These are phyloP conservation scores for Stereocaulon alpinum DNA, from an alignment of 495 filamentous ascomycete genomes.

Conservation along the genomic window DNA sequence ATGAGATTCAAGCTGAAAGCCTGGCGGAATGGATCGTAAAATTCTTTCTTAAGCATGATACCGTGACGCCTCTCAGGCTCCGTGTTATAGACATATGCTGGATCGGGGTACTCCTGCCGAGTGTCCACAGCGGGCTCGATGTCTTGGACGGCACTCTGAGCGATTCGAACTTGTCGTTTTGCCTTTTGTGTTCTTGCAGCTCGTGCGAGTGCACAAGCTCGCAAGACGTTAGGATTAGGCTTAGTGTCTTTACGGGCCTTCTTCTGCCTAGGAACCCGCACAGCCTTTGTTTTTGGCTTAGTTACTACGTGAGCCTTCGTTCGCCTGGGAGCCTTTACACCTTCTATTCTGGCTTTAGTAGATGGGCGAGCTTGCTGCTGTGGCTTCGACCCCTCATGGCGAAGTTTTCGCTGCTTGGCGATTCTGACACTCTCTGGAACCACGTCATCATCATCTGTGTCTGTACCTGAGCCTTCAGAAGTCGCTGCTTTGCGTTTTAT, in stretches of 20 bases:
- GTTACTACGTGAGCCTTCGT: neutral
- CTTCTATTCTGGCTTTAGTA: neutral
- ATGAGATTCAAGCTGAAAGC: slow-evolving; percentile 2
- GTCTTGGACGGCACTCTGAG: neutral
- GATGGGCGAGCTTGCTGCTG: neutral
- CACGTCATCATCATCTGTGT: neutral
- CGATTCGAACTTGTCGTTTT: neutral
- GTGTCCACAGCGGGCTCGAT: neutral
- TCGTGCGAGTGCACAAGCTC: neutral
- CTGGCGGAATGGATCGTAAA: neutral
- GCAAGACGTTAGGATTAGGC: neutral
- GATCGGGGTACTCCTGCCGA: neutral
- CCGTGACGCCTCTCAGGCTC: neutral
- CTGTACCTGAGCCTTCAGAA: neutral
- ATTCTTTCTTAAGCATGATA: neutral
- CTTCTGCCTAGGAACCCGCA: neutral
- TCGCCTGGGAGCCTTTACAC: neutral
- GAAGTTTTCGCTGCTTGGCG: neutral
- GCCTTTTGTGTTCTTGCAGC: neutral
- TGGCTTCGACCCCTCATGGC: neutral
- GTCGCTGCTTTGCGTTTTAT: neutral
- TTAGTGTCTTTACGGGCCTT: neutral
- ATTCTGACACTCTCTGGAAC: neutral
- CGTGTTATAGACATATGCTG: neutral
- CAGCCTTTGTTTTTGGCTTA: neutral